Evolutionary conservation across 192 early-diverging fungal species (phyloP), one percentile per base, ranked within the genome.

Genomic region (Rhizophagus sp.): DNA sequence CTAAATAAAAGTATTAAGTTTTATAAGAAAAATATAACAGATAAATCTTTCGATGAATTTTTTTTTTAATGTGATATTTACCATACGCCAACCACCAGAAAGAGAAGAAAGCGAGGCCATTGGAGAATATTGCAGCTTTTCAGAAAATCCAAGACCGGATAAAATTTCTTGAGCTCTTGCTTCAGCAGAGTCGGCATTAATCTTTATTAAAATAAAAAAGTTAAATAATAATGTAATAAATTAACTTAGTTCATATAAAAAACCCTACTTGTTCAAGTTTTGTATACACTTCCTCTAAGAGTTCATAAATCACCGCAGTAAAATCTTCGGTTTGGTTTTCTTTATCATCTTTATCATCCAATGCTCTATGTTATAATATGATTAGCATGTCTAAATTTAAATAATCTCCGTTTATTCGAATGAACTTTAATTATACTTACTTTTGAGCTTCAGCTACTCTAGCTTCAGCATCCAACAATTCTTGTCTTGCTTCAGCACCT

Each of bases 21-120:
- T 0, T n/a, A 22, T 41, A 41, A 41, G 39, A 41, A 41, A 36
- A 22, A 57, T 19, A 57, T 57, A 57, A 57, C 22, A 22, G 4
- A 19, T 6, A 52, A 52, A 5, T 41, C 11, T 47, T 47, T 47
- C 11, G 44, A 47, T 47, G 1, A 5, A 22, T 57, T 57, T 57
- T 57, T 4, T 57, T 57, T 47, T 47, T 19, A 7, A 22, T 8
- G 17, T 57, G 3, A 57, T 57, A 22, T n/a, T 57, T 19, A 57
- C 52, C 88, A 96, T 98, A 76, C 91, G 87, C 96, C 96, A 98
- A 49, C 96, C 97, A 79, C 97, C 96, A 15, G 90, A 92, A 50
- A 94, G 89, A 49, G 85, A 80, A 17, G 85, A 81, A 4, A 86
- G 88, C 9, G 83, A 81, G 52, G 89, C 89, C 81, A 97, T 91